Conservation (phyloP, 257 asterid genomes). For the Solanum rostratum region DNA sequence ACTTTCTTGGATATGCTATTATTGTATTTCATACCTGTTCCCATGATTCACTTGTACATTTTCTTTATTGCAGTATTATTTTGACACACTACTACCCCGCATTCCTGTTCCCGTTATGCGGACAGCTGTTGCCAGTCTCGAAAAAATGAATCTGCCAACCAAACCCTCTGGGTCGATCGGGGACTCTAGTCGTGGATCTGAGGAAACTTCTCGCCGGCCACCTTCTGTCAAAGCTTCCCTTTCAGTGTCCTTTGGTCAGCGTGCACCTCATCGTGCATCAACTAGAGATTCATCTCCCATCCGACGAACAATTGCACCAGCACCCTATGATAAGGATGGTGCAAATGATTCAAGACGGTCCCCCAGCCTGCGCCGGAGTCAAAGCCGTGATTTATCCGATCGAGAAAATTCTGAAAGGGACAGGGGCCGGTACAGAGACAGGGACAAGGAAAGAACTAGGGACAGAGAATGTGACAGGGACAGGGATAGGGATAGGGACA, state of each 20-base stretch:
- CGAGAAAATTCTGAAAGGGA: constrained; percentile 25
- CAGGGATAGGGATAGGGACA: constrained; percentile 14
- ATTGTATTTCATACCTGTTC: neutral
- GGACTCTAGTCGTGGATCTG: constrained; percentile 83
- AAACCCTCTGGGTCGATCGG: constrained; percentile 85
- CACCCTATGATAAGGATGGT: constrained; percentile 33
- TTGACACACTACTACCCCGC: constrained; percentile 92
- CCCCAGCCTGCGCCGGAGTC: constrained; percentile 49
- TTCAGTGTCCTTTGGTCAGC: constrained; percentile 97
- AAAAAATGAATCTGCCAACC: constrained; percentile 75
- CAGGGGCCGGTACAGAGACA: constrained; percentile 4
- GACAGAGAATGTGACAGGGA: constrained; percentile 21
- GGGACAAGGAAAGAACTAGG: constrained; percentile 13
- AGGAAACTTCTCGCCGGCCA: constrained; percentile 90
- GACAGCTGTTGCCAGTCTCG: constrained; percentile 52
- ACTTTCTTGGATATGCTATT: neutral
- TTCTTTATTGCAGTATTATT: constrained; percentile 72
- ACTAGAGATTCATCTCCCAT: constrained; percentile 96
- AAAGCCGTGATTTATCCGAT: constrained; percentile 63
- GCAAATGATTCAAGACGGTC: constrained; percentile 44
- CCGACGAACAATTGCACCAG: constrained; percentile 53
- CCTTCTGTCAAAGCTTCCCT: constrained; percentile 98
- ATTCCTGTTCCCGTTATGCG: constrained; percentile 89
- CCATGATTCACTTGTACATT: neutral
- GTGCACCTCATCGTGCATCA: constrained; percentile 98